phyloP scores from a whole-genome alignment of 2,329 filamentous ascomycete genomes.

The Neocucurbitaria cava region DNA sequence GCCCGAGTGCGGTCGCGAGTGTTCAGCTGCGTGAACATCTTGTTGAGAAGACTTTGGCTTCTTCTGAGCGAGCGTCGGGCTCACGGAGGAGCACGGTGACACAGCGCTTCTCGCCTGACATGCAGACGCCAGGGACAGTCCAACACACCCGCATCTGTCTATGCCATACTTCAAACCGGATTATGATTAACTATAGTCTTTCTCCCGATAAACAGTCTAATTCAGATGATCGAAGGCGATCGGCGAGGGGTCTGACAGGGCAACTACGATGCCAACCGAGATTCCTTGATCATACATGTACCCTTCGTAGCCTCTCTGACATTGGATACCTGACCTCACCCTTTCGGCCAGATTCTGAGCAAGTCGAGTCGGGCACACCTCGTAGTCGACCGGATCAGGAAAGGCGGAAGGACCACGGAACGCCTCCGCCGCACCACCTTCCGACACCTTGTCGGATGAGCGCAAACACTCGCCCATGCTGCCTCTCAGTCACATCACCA shows the following conservation, averaged over 20 bases:
- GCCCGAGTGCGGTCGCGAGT: no score
- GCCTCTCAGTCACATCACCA: slow-evolving; percentile 25
- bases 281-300: background rate
- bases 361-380: background rate
- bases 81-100: background rate
- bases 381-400: slow-evolving; percentile 15
- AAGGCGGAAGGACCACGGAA: slow-evolving; percentile 24
- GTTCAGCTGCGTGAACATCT: background rate
- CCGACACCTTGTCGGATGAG: slow-evolving; percentile 36
- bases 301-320: background rate
- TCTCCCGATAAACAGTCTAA: background rate
- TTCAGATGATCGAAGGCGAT: background rate
- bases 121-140: background rate
- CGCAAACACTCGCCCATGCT: slow-evolving; percentile 22
- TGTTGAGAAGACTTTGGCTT: background rate
- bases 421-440: slow-evolving; percentile 15
- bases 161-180: background rate
- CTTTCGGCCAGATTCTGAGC: background rate
- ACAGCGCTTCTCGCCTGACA: background rate
- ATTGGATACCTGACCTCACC: background rate
- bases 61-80: background rate
- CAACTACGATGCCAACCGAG: background rate
- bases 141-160: background rate
- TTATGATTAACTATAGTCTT: background rate
- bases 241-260: background rate